Evolutionary conservation across 2,329 filamentous ascomycete species (phyloP).

Genomic region (Pseudovirgaria hyperparasitica): DNA sequence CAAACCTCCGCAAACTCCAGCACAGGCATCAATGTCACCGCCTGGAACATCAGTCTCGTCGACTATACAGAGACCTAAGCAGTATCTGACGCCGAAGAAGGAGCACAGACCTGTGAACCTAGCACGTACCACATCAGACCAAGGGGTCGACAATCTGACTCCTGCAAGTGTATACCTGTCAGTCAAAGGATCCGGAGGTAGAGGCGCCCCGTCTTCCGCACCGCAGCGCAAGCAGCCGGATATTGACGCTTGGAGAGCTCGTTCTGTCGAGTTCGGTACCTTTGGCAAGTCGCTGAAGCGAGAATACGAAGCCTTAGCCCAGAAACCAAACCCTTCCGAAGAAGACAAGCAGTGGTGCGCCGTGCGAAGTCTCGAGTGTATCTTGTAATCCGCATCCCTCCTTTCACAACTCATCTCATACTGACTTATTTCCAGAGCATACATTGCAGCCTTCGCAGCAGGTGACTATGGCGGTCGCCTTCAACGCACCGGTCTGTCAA

Average conservation of each 20-base stretch:
- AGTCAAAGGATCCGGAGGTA: slow-evolving; percentile 12
- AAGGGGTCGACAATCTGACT: slow-evolving; percentile 20
- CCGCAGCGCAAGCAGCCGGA: slow-evolving; percentile 19
- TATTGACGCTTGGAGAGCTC: slow-evolving; percentile 22
- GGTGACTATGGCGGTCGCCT: slow-evolving; percentile 18
- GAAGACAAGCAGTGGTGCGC: slow-evolving; percentile 25
- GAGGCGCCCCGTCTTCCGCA: slow-evolving; percentile 16
- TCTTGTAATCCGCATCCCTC: slow-evolving; percentile 19
- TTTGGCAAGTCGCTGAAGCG: slow-evolving; percentile 35
- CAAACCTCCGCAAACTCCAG: slow-evolving; percentile 20
- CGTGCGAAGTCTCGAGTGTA: slow-evolving; percentile 31
- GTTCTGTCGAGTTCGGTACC: slow-evolving; percentile 26
- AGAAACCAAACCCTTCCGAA: slow-evolving; percentile 17
- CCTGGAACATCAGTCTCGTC: slow-evolving; percentile 17
- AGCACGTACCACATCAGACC: slow-evolving; percentile 20
- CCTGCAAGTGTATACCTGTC: too few species aligned
- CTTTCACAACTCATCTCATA: slow-evolving; percentile 6
- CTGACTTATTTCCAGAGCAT: slow-evolving; percentile 15
- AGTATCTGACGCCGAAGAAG: slow-evolving; percentile 22
- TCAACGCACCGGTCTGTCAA: slow-evolving; percentile 16
- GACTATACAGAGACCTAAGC: slow-evolving; percentile 17
- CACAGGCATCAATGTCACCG: slow-evolving; percentile 14
- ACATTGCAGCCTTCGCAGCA: slow-evolving; percentile 24
- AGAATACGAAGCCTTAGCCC: too few species aligned
- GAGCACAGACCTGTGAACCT: slow-evolving; percentile 21